Conservation (phyloP, 202 grass and related monocot genomes). For the Zoysia matrella region DNA sequence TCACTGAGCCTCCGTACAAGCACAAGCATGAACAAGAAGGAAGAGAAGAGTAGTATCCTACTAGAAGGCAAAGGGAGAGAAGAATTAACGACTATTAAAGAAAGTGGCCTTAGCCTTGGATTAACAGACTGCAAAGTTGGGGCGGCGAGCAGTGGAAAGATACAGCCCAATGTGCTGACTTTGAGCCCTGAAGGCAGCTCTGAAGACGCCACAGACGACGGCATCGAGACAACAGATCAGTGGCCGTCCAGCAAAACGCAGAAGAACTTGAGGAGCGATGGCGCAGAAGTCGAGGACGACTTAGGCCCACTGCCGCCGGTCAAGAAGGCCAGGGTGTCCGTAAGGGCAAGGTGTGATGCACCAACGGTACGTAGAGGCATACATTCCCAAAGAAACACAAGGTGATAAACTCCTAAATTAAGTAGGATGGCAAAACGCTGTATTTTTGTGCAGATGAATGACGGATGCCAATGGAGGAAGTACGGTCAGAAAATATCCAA, state of each 20-base stretch:
- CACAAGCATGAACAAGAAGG: constrained; percentile 36
- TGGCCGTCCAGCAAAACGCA: constrained; percentile 51
- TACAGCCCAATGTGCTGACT: constrained; percentile 31
- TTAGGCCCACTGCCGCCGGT: constrained; percentile 48
- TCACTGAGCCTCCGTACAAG: constrained; percentile 59
- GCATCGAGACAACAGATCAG: constrained; percentile 27
- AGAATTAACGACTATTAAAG: constrained; percentile 32
- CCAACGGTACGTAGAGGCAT: constrained; percentile 57
- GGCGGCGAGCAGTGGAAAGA: constrained; percentile 34
- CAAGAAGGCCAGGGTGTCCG: constrained; percentile 84
- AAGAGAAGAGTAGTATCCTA: constrained; percentile 20
- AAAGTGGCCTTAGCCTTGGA: constrained; percentile 51
- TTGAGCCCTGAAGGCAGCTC: constrained; percentile 68
- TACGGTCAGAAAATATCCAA: constrained; percentile 94
- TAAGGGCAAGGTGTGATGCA: constrained; percentile 75
- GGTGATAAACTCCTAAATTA: neutral
- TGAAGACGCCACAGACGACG: constrained; percentile 54
- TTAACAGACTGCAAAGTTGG: constrained; percentile 47
- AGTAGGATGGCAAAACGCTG: neutral
- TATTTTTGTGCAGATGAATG: constrained; percentile 66
- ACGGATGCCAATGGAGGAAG: constrained; percentile 98
- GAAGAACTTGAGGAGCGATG: constrained; percentile 6
- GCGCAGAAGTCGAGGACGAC: constrained; percentile 40
- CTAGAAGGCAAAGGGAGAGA: constrained; percentile 30
- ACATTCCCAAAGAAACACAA: constrained; percentile 7